These are phyloP conservation scores for Epichloe amarillans DNA, from an alignment of 2,329 filamentous ascomycete species.

Conservation along the genomic window DNA sequence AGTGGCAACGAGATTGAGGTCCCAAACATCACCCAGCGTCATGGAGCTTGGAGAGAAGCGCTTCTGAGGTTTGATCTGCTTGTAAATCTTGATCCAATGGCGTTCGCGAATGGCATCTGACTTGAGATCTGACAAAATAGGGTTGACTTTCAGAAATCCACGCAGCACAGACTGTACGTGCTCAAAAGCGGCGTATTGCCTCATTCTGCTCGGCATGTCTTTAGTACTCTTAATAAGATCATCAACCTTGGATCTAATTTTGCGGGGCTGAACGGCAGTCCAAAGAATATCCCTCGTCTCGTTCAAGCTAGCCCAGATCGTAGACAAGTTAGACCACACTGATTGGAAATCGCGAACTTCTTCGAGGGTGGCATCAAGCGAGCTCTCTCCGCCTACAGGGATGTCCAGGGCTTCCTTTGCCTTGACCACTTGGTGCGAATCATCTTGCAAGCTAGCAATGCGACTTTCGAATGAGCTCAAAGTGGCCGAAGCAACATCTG, in stretches of 20 bases:
- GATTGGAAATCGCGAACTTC: slow-evolving; percentile 98
- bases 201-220: slow-evolving; percentile 97
- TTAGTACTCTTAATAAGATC: slow-evolving; percentile 94
- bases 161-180: slow-evolving; percentile 88
- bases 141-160: slow-evolving; percentile 81
- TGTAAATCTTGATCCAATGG: slow-evolving; percentile 98
- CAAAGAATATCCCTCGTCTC: slow-evolving; percentile 86
- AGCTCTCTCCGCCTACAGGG: slow-evolving; percentile 63
- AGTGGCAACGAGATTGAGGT: slow-evolving; percentile 77
- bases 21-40: slow-evolving; percentile 98
- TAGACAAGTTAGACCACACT: slow-evolving; percentile 89
- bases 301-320: slow-evolving; percentile 92
- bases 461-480: slow-evolving; percentile 71
- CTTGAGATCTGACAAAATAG: slow-evolving; percentile 77
- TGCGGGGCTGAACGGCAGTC: slow-evolving; percentile 90
- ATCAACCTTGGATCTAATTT: slow-evolving; percentile 80
- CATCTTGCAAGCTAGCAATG: slow-evolving; percentile 72
- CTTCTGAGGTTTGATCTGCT: slow-evolving; percentile 81
- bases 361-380: slow-evolving; percentile 75
- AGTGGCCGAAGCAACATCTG: slow-evolving; percentile 74
- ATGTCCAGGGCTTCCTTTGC: slow-evolving; percentile 95
- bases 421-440: slow-evolving; percentile 86
- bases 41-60: slow-evolving; percentile 88
- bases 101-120: slow-evolving; percentile 92
- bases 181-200: slow-evolving; percentile 98